Percentiles rank a stretch among this genome's conserved stretches.
Evolutionary conservation across 495 filamentous ascomycete species (phyloP).

Genomic region (Talaromyces stipitatus): DNA sequence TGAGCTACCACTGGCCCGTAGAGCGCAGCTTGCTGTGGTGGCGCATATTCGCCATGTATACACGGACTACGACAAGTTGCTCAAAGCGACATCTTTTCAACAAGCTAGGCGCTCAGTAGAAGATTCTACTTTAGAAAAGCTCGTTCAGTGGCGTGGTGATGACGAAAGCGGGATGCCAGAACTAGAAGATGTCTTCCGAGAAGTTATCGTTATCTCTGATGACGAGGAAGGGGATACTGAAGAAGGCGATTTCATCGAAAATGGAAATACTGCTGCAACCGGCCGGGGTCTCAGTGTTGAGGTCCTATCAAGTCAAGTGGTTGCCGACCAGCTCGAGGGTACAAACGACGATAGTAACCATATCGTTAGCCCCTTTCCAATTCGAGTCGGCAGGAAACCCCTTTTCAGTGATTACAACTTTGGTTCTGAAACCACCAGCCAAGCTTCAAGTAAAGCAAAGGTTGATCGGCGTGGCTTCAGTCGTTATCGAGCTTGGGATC

Average conservation of each 20-base stretch:
- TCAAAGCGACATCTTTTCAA: slow-evolving; percentile 54
- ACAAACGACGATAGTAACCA: background rate
- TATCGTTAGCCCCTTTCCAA: background rate
- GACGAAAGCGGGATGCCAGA: slow-evolving; percentile 69
- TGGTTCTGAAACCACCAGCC: slow-evolving; percentile 16
- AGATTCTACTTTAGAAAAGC: slow-evolving; percentile 57
- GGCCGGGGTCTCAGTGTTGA: slow-evolving; percentile 31
- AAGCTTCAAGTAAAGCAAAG: slow-evolving; percentile 11
- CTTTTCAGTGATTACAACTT: slow-evolving; percentile 25
- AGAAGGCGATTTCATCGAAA: slow-evolving; percentile 15
- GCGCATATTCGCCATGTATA: slow-evolving; percentile 83
- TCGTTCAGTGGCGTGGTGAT: slow-evolving; percentile 84
- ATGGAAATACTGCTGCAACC: slow-evolving; percentile 7
- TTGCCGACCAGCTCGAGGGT: slow-evolving; percentile 8
- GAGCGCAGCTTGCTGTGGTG: slow-evolving; percentile 74
- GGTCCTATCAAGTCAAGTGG: slow-evolving; percentile 26
- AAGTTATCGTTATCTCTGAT: slow-evolving; percentile 75
- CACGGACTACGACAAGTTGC: slow-evolving; percentile 76
- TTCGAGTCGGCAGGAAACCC: slow-evolving; percentile 10
- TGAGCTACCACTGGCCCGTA: slow-evolving; percentile 59
- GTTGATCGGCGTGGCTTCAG: slow-evolving; percentile 40
- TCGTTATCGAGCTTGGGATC: slow-evolving; percentile 42
- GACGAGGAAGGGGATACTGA: slow-evolving; percentile 58
- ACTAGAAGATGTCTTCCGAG: slow-evolving; percentile 71
- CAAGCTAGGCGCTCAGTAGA: slow-evolving; percentile 68